Evolutionary conservation across 2,329 filamentous ascomycete species (phyloP), one percentile per base, ranked within the genome.

Genomic region (Ophiocordyceps camponoti-rufipedis): DNA sequence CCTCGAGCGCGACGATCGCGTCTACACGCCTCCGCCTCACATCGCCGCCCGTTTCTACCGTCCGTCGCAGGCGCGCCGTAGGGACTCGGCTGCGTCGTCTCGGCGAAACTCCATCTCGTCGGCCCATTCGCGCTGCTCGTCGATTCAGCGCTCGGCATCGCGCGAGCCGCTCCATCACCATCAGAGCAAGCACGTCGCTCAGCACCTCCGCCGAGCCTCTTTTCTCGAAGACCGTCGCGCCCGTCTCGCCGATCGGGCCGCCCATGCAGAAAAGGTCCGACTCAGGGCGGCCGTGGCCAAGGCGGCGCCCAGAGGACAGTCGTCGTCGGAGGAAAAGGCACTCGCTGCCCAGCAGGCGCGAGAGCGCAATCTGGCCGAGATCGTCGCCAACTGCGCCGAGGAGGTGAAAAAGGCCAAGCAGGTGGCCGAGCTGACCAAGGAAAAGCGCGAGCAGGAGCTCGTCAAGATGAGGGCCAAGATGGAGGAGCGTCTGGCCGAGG

Each of bases 371-470:
- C 64, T 91, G 16, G 84, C 82, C 9, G 84, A 88, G 58, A 87
- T 89, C 41, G 82, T 85, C 4, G 82, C 84, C 43, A 73, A 77
- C 48, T 89, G 85, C 56, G 85, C 85, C 18, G 84, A 87, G 60
- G 85, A 91, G 58, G 85, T 91, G 14, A 79, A 82, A 57, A 74
- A 83, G 51, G 84, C 84, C 45, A 89, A 89, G 67, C 80, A 82
- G 44, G 72, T 88, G n/a, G 84, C 84, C 13, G 83, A 86, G 59
- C 79, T 74, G 47, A 86, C 84, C 67, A 87, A 85, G 62, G 81
- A 85, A 63, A 81, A 82, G 59, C 78, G 85, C 50, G 80, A 86
- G 56, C 78, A 80, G 47, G 82, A 88, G 51, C 73, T 83, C 47
- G 71, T 71, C 52, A 78, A 78, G 55, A 70, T 84, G 58, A 76